These are phyloP conservation scores for Trichoderma pleuroti DNA, from an alignment of 2,329 filamentous ascomycete species.

Conservation along the genomic window DNA sequence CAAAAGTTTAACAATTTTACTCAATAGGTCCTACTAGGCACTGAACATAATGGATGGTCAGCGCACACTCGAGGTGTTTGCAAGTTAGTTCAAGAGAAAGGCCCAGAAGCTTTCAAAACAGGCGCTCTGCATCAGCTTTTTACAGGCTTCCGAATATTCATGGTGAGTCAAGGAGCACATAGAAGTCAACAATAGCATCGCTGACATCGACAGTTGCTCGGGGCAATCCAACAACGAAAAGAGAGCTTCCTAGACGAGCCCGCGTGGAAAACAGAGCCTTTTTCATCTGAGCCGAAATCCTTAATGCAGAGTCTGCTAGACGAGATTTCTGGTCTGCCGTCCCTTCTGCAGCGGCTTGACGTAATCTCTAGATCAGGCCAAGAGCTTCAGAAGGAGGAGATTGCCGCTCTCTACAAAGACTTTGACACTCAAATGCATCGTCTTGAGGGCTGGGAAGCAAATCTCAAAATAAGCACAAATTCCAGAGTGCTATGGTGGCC, in stretches of 20 bases:
- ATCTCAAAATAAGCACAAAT: not conserved
- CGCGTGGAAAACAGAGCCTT: not conserved
- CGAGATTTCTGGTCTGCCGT: not conserved
- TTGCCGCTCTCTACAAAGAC: not conserved
- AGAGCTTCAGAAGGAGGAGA: not conserved
- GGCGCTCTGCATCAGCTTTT: not conserved
- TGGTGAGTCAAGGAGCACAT: not conserved
- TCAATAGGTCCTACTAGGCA: not conserved
- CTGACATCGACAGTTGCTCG: not conserved
- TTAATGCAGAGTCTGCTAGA: not conserved
- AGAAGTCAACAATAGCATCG: not conserved
- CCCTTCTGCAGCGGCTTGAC: not conserved
- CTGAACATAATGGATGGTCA: not conserved
- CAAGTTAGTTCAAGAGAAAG: not conserved
- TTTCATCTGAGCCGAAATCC: not conserved
- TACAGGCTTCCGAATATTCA: not conserved
- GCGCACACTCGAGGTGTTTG: not conserved
- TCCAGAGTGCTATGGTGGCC: not conserved
- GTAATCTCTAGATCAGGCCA: not conserved
- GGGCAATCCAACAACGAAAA: not conserved
- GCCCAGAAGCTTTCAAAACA: not conserved
- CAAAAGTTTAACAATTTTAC: not conserved
- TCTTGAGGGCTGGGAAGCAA: not conserved
- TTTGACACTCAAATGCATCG: not conserved
- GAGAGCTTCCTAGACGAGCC: not conserved